Evolutionary conservation across 2,329 filamentous ascomycete genomes (phyloP).

Genomic region (Ilyonectria sp.): DNA sequence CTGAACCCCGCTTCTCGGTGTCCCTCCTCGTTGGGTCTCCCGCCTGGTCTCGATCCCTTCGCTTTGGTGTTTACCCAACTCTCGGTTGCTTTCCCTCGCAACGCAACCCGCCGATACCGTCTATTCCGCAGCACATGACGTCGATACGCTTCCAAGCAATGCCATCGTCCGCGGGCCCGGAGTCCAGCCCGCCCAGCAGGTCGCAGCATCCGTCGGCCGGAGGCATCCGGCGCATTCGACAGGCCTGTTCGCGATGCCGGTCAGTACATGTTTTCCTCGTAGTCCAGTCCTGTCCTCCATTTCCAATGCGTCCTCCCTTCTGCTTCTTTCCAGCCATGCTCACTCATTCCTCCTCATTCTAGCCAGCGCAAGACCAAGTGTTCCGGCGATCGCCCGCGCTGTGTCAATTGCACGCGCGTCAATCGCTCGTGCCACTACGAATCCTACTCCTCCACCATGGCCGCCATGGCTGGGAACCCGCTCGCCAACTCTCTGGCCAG

Average conservation of each 20-base stretch:
- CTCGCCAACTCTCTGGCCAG: neutral
- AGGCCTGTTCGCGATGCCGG: slow-evolving; percentile 33
- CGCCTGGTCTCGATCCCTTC: too few relatives aligned
- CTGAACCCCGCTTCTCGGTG: too few relatives aligned
- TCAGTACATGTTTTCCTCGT: neutral
- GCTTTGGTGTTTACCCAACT: too few relatives aligned
- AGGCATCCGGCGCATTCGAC: slow-evolving; percentile 33
- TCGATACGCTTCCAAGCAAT: slow-evolving; percentile 4
- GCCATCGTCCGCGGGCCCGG: neutral
- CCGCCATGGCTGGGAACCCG: slow-evolving; percentile 11
- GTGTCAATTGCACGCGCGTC: slow-evolving; percentile 31
- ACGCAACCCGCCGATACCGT: neutral
- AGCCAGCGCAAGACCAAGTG: slow-evolving; percentile 37
- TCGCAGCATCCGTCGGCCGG: slow-evolving; percentile 5
- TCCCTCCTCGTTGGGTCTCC: too few relatives aligned
- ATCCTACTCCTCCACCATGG: slow-evolving; percentile 20
- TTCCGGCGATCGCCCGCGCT: slow-evolving; percentile 30
- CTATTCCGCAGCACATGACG: neutral
- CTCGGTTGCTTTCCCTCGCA: too few relatives aligned
- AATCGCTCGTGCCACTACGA: slow-evolving; percentile 32
- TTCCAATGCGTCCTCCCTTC: neutral
- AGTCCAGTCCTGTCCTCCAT: neutral
- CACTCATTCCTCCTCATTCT: neutral
- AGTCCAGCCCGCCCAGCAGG: slow-evolving; percentile 5
- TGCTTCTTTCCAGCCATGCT: neutral